These are phyloP conservation scores for Graphiopsis chlorocephala DNA, from an alignment of 2,329 filamentous ascomycete species.

Conservation along the genomic window DNA sequence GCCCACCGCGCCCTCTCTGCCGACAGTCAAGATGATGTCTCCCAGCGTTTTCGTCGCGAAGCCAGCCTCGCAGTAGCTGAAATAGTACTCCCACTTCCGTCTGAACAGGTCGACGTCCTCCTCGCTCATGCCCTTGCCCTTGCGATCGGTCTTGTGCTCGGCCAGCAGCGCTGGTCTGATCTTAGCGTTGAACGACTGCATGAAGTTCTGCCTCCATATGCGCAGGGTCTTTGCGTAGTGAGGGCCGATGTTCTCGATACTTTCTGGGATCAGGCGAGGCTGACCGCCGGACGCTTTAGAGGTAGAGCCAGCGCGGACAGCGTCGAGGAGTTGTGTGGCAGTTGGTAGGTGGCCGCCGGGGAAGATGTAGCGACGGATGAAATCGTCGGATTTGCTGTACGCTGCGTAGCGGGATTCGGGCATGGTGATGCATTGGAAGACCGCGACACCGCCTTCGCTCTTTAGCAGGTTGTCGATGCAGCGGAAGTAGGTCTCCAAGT, in stretches of 20 bases:
- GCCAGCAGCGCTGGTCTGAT: slow-evolving; percentile 60
- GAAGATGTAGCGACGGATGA: slow-evolving; percentile 76
- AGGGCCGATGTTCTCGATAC: slow-evolving; percentile 68
- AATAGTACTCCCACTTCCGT: slow-evolving; percentile 76
- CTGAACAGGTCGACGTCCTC: slow-evolving; percentile 65
- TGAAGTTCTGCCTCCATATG: slow-evolving; percentile 66
- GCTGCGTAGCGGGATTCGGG: slow-evolving; percentile 64
- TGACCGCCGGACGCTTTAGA: slow-evolving; percentile 16
- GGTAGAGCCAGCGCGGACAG: slow-evolving; percentile 61
- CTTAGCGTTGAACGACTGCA: slow-evolving; percentile 57
- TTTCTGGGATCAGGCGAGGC: slow-evolving; percentile 59
- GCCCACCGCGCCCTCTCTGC: slow-evolving; percentile 62
- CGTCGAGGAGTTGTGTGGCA: slow-evolving; percentile 62
- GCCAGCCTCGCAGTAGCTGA: slow-evolving; percentile 71
- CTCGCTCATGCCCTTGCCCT: slow-evolving; percentile 51
- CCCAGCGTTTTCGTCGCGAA: slow-evolving; percentile 70
- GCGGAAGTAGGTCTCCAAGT: slow-evolving; percentile 64
- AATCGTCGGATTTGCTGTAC: slow-evolving; percentile 67
- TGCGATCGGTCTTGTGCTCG: slow-evolving; percentile 46
- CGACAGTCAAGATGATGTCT: slow-evolving; percentile 70
- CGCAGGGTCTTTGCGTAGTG: slow-evolving; percentile 70
- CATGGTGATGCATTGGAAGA: slow-evolving; percentile 78
- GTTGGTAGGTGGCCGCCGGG: slow-evolving; percentile 71
- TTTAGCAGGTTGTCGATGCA: slow-evolving; percentile 64
- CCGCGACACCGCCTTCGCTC: slow-evolving; percentile 62